Conservation (phyloP, 257 asterid species). For the Gentiana dahurica region DNA sequence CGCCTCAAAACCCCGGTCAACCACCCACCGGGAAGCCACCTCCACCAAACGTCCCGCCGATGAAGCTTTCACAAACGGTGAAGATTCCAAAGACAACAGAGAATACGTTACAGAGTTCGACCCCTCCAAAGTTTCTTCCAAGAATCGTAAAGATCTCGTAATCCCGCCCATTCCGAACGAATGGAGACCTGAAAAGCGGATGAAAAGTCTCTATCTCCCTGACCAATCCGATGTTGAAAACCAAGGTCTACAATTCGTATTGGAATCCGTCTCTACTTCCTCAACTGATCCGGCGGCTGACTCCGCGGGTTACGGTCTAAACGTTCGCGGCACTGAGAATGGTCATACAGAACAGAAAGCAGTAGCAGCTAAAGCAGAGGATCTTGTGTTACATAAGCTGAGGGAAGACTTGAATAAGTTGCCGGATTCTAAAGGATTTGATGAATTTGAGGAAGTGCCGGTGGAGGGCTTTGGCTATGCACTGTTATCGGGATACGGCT, state of each 20-base stretch:
- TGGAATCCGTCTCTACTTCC: slow-evolving; percentile 43
- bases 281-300: slow-evolving; percentile 25
- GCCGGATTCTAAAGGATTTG: slow-evolving; percentile 48
- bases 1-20: slow-evolving; percentile 40
- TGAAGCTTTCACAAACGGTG: slow-evolving; percentile 7
- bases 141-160: no score
- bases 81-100: slow-evolving; percentile 11
- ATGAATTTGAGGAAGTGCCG: slow-evolving; percentile 58
- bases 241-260: slow-evolving; percentile 31
- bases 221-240: slow-evolving; percentile 30
- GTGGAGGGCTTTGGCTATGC: slow-evolving; percentile 71
- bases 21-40: slow-evolving; percentile 19
- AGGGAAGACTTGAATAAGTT: slow-evolving; percentile 49
- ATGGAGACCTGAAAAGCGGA: no score
- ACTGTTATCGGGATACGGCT: slow-evolving; percentile 62
- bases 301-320: slow-evolving; percentile 53
- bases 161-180: no score
- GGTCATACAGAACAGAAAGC: slow-evolving; percentile 4
- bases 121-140: slow-evolving; percentile 26
- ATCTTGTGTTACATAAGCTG: slow-evolving; percentile 37
- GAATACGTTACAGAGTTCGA: slow-evolving; percentile 52
- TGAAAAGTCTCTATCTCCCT: slow-evolving; percentile 14
- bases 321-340: slow-evolving; percentile 32
- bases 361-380: slow-evolving; percentile 13
- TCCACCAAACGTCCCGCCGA: slow-evolving; percentile 7